Percentiles rank a stretch among this genome's conserved stretches.
These are phyloP conservation scores for Emergomyces orientalis DNA, from an alignment of 2,329 filamentous ascomycete species.

Conservation along the genomic window DNA sequence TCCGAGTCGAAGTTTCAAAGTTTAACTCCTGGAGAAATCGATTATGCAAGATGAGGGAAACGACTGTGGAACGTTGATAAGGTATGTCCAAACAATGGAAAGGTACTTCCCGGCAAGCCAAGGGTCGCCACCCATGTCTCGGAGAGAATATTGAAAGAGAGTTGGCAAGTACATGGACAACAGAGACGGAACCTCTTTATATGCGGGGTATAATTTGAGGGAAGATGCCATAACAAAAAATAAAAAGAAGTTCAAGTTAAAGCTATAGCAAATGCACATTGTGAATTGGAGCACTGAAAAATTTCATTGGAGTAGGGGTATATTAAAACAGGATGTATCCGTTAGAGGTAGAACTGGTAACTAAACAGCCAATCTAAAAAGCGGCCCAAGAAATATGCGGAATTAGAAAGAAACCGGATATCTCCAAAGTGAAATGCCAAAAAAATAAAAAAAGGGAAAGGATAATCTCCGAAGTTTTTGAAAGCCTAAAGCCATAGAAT, in stretches of 20 bases:
- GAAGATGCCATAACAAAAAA: not conserved
- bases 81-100: not conserved
- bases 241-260: not conserved
- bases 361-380: not conserved
- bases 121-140: not conserved
- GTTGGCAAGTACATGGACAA: not conserved
- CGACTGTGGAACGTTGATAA: too few relatives aligned
- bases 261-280: not conserved
- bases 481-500: conserved; percentile 61
- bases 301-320: not conserved
- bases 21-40: not conserved
- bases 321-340: not conserved
- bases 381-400: not conserved
- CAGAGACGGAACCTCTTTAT: not conserved
- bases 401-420: not conserved
- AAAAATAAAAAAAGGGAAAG: not conserved
- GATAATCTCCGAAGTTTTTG: too few relatives aligned
- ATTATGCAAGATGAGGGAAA: not conserved
- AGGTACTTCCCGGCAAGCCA: not conserved
- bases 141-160: not conserved
- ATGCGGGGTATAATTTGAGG: not conserved
- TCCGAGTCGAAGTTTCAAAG: too few relatives aligned
- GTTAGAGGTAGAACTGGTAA: not conserved
- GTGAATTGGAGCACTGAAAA: not conserved
- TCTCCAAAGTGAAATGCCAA: not conserved